A percentile compares a stretch with the other conserved stretches of the same genome.
Evolutionary conservation across 345 rosid species (phyloP).

Genomic region (Orychophragmus violaceus): DNA sequence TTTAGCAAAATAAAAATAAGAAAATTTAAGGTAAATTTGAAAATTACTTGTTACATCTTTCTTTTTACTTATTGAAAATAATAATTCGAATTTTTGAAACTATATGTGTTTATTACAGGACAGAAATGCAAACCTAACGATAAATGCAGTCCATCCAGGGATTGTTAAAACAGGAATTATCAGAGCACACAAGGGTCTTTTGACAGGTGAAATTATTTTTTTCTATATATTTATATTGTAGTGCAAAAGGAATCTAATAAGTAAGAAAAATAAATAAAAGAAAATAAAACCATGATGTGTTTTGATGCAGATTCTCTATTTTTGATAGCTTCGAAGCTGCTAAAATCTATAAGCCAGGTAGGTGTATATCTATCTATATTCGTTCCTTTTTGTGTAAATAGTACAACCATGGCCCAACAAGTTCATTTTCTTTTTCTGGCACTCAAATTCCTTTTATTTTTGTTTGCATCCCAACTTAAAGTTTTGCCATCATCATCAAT

Average conservation of each 20-base stretch:
- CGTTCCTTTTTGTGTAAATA: constrained; percentile 8
- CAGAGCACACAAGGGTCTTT: constrained; percentile 70
- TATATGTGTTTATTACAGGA: constrained; percentile 42
- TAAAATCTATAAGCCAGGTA: constrained; percentile 78
- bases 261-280: neutral
- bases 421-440: neutral
- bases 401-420: neutral
- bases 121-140: constrained; percentile 68
- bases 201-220: constrained; percentile 48
- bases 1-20: too few relatives aligned
- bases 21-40: neutral
- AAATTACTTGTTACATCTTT: neutral
- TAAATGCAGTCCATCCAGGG: constrained; percentile 93
- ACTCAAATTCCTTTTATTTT: neutral
- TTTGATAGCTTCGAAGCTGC: constrained; percentile 82
- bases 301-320: constrained; percentile 75
- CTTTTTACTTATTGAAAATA: neutral
- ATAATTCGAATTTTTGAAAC: neutral
- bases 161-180: constrained; percentile 89
- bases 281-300: neutral
- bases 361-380: neutral
- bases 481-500: constrained; percentile 3
- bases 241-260: neutral
- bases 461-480: neutral
- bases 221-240: neutral